phyloP scores from a whole-genome alignment of 257 asterid genomes.

The Solanum infundibuliforme region DNA sequence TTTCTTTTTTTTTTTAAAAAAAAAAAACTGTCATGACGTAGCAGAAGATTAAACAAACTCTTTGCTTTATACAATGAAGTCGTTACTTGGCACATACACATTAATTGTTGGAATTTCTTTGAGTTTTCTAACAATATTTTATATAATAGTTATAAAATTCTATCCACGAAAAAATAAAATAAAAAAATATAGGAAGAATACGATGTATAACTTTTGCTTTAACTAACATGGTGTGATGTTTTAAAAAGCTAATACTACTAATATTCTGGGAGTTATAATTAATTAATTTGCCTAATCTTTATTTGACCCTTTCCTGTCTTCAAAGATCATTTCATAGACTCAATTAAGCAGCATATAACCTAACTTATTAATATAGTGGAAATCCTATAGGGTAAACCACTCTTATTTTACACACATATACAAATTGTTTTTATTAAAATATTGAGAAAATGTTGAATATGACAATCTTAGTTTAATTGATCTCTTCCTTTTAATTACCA shows the following conservation, averaged over 20 bases:
- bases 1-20: too few species aligned
- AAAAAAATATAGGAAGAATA: neutral
- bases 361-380: slow-evolving; percentile 14
- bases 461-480: neutral
- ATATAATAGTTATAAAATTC: neutral
- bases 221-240: slow-evolving; percentile 34
- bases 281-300: slow-evolving; percentile 3
- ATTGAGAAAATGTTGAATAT: neutral
- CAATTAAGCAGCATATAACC: neutral
- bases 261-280: slow-evolving; percentile 5
- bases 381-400: slow-evolving; percentile 12
- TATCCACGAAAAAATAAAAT: neutral
- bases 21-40: neutral
- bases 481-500: neutral
- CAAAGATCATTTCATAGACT: slow-evolving; percentile 15
- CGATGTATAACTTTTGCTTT: slow-evolving; percentile 20
- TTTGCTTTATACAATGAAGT: neutral
- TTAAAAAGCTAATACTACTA: neutral
- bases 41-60: neutral
- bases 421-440: neutral
- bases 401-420: neutral
- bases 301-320: slow-evolving; percentile 45
- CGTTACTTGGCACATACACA: neutral
- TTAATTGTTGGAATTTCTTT: neutral
- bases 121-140: neutral